Base-by-base conservation (phyloP, 164 flowering plant genomes). In the Dillenia turbinata region DNA sequence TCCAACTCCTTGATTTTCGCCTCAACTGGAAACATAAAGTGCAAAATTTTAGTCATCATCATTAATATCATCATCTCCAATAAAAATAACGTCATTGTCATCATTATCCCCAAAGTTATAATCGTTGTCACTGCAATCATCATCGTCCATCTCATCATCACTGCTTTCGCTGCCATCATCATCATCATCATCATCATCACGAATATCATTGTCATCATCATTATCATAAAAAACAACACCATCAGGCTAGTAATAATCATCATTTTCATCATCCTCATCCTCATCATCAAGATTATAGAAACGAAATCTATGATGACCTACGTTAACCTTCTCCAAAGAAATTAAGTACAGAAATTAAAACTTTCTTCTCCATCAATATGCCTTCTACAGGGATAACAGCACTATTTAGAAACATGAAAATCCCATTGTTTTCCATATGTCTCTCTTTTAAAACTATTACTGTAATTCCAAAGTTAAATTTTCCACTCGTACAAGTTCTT, bases 341-440 rank as follows among this genome's bases (percentile, higher is more conserved):
- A 70, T 66, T 76, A 70, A 77, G 78, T 71, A 66, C 61, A 78
- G 78, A 78, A 75, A 74, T 87, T 69, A 81, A 83, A 68, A 70
- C 47, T 59, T 73, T 80, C 70, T 78, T 78, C 70, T 74, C 77
- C 66, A 65, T 74, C 62, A 61, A 52, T 66, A 52, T 48, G 57
- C 45, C 44, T 55, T 33, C n/a, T 49, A 22, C 46, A 54, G 43
- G 14, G 26, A 53, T 48, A 49, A 52, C 53, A 22, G 46, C 4
- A 47, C 51, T 53, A 54, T 50, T 52, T 44, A 54, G 54, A n/a
- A 44, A 33, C 54, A 68, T 14, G 47, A 24, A 33, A 12, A 33
- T 33, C 7, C 40, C 40, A 33, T 33, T 33, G 40, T 33, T 33
- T 0, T 33, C 40, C 6, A 26, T 26, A 26, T 26, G 40, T 33